Evolutionary conservation across 2,329 filamentous ascomycete species (phyloP).

Genomic region (Fusarium armeniacum): DNA sequence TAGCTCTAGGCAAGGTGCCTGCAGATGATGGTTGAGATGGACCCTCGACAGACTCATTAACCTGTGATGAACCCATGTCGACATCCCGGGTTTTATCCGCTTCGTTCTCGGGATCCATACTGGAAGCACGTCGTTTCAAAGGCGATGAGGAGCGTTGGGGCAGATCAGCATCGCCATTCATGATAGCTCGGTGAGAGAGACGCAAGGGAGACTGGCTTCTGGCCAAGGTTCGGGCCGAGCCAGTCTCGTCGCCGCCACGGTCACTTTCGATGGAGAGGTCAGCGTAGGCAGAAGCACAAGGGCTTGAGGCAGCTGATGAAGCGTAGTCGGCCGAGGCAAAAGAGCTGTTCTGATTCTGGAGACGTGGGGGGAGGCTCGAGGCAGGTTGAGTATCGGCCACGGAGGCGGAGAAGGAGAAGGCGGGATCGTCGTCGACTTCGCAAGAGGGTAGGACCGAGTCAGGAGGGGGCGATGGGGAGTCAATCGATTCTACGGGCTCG

Average conservation of each 20-base stretch:
- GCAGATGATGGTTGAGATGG: constrained; percentile 32
- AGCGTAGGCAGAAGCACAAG: constrained; percentile 67
- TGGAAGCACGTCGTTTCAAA: constrained; percentile 73
- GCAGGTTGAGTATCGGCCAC: constrained; percentile 61
- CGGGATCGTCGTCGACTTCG: constrained; percentile 64
- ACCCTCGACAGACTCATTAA: constrained; percentile 34
- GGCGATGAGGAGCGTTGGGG: constrained; percentile 74
- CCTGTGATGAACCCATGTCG: constrained; percentile 58
- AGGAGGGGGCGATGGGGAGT: constrained; percentile 57
- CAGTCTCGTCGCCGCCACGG: constrained; percentile 63
- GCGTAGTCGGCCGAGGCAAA: constrained; percentile 64
- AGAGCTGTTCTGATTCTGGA: constrained; percentile 62
- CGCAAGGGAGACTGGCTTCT: constrained; percentile 68
- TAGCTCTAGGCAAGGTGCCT: constrained; percentile 54
- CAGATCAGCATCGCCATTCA: constrained; percentile 71
- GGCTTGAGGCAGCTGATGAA: constrained; percentile 70
- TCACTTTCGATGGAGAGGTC: constrained; percentile 71
- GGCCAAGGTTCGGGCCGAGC: constrained; percentile 55
- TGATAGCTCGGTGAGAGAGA: constrained; percentile 67
- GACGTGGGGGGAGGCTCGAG: constrained; percentile 66
- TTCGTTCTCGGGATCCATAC: constrained; percentile 68
- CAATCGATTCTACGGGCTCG: constrained; percentile 54
- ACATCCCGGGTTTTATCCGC: constrained; percentile 60
- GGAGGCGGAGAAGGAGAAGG: constrained; percentile 65
- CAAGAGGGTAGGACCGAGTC: constrained; percentile 67